Percentiles rank a stretch among this genome's conserved stretches.
Evolutionary conservation across 495 filamentous ascomycete species (phyloP).

Genomic region (Apiosordaria backusii): DNA sequence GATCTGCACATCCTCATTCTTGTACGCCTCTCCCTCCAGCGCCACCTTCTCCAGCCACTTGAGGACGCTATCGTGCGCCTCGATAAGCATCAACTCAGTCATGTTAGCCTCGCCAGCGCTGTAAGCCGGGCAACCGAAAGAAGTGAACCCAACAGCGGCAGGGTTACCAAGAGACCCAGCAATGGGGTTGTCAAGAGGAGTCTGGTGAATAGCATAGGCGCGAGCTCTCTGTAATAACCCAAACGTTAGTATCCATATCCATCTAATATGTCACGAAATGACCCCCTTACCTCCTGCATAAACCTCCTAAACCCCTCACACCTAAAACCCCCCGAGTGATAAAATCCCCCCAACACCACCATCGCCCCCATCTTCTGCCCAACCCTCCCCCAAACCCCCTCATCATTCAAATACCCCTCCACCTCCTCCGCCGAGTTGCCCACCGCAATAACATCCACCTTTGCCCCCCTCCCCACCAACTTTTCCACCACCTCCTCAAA

Average conservation of each 20-base stretch:
- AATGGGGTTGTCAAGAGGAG: constrained; percentile 47
- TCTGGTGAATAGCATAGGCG: constrained; percentile 54
- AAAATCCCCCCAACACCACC: constrained; percentile 41
- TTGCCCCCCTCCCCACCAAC: constrained; percentile 41
- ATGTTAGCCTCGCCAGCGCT: constrained; percentile 39
- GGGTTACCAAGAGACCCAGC: constrained; percentile 43
- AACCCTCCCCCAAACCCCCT: constrained; percentile 48
- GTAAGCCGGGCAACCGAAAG: constrained; percentile 45
- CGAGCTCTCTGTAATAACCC: constrained; percentile 48
- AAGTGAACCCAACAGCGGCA: constrained; percentile 25
- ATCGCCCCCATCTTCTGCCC: constrained; percentile 35
- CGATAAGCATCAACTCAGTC: constrained; percentile 39
- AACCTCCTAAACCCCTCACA: constrained; percentile 44
- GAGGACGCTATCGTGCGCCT: constrained; percentile 34
- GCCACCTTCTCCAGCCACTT: constrained; percentile 47
- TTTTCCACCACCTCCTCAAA: constrained; percentile 58
- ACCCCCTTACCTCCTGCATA: constrained; percentile 43
- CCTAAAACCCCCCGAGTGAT: constrained; percentile 28
- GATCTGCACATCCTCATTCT: constrained; percentile 33
- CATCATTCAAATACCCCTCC: constrained; percentile 52
- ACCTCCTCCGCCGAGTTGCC: constrained; percentile 54
- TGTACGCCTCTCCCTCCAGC: constrained; percentile 26
- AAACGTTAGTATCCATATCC: neutral
- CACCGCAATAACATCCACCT: constrained; percentile 63
- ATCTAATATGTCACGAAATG: neutral